Percentiles rank a stretch among this genome's conserved stretches.
Conservation (phyloP, 2,329 filamentous ascomycete genomes). For the Xylaria sp. region DNA sequence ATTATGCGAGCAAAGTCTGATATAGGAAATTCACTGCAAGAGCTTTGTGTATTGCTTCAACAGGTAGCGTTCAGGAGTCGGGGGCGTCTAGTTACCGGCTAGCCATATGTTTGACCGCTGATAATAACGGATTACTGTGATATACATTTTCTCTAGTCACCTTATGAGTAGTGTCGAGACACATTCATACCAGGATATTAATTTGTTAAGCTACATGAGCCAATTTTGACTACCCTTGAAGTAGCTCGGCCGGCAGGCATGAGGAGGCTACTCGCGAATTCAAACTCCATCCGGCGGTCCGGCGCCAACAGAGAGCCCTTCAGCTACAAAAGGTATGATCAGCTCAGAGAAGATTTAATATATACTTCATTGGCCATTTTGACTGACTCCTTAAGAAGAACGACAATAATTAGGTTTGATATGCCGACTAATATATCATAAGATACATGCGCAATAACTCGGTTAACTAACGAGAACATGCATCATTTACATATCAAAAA, state of each 20-base stretch:
- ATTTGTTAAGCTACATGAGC: no score
- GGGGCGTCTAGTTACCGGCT: neutral
- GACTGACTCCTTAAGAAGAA: no score
- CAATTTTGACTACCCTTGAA: no score
- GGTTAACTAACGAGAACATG: no score
- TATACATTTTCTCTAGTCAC: no score
- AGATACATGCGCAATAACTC: neutral
- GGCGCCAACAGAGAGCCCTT: neutral
- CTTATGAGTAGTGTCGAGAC: no score
- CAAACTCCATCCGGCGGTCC: neutral
- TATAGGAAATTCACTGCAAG: neutral
- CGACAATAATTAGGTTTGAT: neutral
- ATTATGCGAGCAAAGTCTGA: neutral
- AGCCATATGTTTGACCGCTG: neutral
- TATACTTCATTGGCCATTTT: neutral
- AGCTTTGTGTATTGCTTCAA: neutral
- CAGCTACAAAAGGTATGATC: neutral
- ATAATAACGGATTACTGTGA: neutral
- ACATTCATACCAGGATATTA: no score
- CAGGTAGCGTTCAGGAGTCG: neutral
- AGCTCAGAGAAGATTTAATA: neutral
- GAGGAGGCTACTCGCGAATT: neutral
- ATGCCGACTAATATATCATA: neutral
- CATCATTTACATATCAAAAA: no score
- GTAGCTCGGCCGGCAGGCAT: no score